These are phyloP conservation scores for Exophiala viscosa DNA, from an alignment of 2,329 filamentous ascomycete species.

Conservation along the genomic window DNA sequence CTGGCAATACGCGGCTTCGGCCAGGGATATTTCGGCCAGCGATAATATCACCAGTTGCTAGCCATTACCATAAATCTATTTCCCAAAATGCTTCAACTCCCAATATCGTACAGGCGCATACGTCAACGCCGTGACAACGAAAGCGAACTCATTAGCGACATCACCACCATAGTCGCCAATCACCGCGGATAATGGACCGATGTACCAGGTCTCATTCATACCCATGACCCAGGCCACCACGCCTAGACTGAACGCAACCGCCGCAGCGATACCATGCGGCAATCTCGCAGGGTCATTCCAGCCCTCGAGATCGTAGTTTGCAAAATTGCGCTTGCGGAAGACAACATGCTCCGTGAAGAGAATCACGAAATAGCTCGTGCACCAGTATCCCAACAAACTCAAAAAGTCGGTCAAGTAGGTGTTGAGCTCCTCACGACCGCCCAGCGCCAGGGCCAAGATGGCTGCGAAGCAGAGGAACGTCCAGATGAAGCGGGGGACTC, in stretches of 20 bases:
- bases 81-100: constrained; percentile 36
- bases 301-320: constrained; percentile 48
- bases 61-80: neutral
- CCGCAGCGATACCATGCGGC: constrained; percentile 44
- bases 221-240: constrained; percentile 53
- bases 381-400: constrained; percentile 50
- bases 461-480: constrained; percentile 45
- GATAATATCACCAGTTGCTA: no score
- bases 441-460: constrained; percentile 46
- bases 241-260: constrained; percentile 45
- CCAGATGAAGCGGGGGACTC: constrained; percentile 49
- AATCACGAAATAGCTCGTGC: constrained; percentile 48
- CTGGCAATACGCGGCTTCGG: no score
- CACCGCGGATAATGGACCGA: constrained; percentile 44
- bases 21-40: no score
- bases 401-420: constrained; percentile 48
- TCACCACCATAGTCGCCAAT: constrained; percentile 49
- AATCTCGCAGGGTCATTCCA: constrained; percentile 47
- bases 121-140: constrained; percentile 47
- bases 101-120: constrained; percentile 49
- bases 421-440: constrained; percentile 43
- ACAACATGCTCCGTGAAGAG: constrained; percentile 48
- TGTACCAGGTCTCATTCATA: constrained; percentile 55
- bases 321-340: constrained; percentile 43
- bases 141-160: constrained; percentile 52